Evolutionary conservation across 805 yeast genomes (phyloP), one percentile per base, ranked within the genome.

Genomic region (Saccharomycopsis guyanensis): DNA sequence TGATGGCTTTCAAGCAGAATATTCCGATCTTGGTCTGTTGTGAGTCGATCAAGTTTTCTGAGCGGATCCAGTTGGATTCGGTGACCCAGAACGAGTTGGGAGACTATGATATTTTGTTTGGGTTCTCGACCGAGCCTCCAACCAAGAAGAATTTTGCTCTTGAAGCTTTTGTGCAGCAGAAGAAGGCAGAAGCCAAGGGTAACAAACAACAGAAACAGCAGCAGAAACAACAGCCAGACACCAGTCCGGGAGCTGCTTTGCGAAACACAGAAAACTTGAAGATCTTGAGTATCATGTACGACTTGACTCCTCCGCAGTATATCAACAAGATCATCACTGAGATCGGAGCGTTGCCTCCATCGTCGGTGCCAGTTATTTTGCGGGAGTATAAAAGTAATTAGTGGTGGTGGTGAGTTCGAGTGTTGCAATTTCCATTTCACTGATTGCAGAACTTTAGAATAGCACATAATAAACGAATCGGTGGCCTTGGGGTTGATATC

Each of bases 21-120:
- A 85, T 93, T 42, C 97, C 98, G 0, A 97, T 93, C 4, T 72
- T 93, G 52, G 96, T 94, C 1, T 86, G 96, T 58, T 91, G 97
- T 66, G 98, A 93, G 65, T 80, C 91, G 43, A 77, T 93, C 64
- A 93, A 93, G 66, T 93, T 93, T 59, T 80, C 94, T 23, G 97
- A 93, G 62, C 80, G 93, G 56, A 97, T 93, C 7, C 97, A 91
- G 66, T 75, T 93, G 50, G 98, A 93, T 62, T 81, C 95, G n/a
- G 95, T 93, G 22, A 86, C 97, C 1, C 77, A 80, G 53, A 93
- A 93, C 64, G 98, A 93, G 64, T 72, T 93, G 49, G 91, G 87
- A 8, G 94, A 85, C 60, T 72, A 80, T 19, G 83, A 82, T 46
- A 89, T 81, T 60, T 68, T 85, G 53, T 66, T 79, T n/a, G 69